Evolutionary conservation across 805 yeast genomes (phyloP), one percentile per base, ranked within the genome.

Genomic region (Lipomyces sp.): DNA sequence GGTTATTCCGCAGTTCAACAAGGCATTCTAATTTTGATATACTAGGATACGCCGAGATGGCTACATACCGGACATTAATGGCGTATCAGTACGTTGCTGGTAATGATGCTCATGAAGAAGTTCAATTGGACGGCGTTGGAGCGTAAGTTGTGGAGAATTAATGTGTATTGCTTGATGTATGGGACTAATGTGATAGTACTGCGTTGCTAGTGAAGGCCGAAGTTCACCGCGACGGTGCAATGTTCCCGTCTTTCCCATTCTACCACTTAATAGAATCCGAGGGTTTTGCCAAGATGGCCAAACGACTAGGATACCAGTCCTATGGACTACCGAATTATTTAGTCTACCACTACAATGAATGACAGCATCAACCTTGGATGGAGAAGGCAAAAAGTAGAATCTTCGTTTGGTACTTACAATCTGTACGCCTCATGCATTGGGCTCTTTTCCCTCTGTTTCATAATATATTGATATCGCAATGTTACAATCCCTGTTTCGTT

Each of bases 171-270:
- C 15, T 42, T 42, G 24, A 42, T 15, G 5, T 42, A 24, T 42
- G 18, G 48, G 7, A 15, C 48, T 42, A 42, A 42, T 4, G 48
- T 51, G 53, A 34, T 34, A 66, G 98, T 69, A 97, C 98, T 30
- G 96, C 98, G 54, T 87, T 96, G 39, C 77, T 95, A 79, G 99
- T 95, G 37, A 92, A 94, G 76, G 97, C 98, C 10, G 98, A 93
- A 72, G 99, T 95, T 62, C 99, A 95, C 79, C 85, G 99, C 77
- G 99, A 95, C 78, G 99, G 99, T 60, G 98, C 98, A 63, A 94
- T 95, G 98, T 95, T 95, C 86, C 99, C 99, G 18, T 90, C 96
- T 59, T 95, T 95, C 86, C 95, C 99, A 67, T 95, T 95, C 82
- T 93, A 94, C 77, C 97, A 95, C 77, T 83, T 95, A 77, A 92